Percentiles rank a stretch among this genome's conserved stretches.
Evolutionary conservation across 2,329 filamentous ascomycete species (phyloP).

Genomic region (Moelleriella libera): DNA sequence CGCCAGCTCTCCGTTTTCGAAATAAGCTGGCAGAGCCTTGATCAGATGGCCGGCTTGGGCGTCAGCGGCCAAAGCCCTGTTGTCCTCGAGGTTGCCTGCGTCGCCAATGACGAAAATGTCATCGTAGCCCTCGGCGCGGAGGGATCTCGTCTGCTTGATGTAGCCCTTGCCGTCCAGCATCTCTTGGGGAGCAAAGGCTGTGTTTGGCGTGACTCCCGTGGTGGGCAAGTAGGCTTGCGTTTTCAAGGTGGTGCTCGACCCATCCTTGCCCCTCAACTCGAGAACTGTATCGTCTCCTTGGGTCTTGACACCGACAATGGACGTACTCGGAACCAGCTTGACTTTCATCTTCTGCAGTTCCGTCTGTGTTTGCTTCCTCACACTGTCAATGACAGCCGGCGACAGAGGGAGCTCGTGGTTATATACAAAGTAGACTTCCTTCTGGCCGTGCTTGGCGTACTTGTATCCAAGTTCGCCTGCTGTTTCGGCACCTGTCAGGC

Average conservation of each 20-base stretch:
- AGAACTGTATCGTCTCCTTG: conserved; percentile 16
- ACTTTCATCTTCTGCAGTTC: conserved; percentile 30
- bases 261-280: conserved; percentile 18
- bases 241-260: conserved; percentile 20
- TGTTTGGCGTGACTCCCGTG: conserved; percentile 30
- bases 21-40: conserved; percentile 18
- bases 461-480: conserved; percentile 35
- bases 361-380: conserved; percentile 22
- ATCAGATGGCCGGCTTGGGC: conserved; percentile 19
- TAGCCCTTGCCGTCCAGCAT: conserved; percentile 20
- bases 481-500: conserved; percentile 34
- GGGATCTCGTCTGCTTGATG: conserved; percentile 21
- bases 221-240: conserved; percentile 33
- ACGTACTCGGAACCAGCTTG: conserved; percentile 23
- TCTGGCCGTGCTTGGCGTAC: conserved; percentile 26
- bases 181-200: conserved; percentile 22
- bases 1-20: conserved; percentile 14
- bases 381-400: conserved; percentile 15
- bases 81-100: conserved; percentile 23
- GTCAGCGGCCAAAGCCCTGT: conserved; percentile 17
- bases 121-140: conserved; percentile 19
- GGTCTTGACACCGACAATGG: conserved; percentile 15
- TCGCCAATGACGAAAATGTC: conserved; percentile 33
- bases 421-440: conserved; percentile 31
- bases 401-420: conserved; percentile 23